phyloP scores from a whole-genome alignment of 257 asterid species.

The Scutellaria baicalensis region DNA sequence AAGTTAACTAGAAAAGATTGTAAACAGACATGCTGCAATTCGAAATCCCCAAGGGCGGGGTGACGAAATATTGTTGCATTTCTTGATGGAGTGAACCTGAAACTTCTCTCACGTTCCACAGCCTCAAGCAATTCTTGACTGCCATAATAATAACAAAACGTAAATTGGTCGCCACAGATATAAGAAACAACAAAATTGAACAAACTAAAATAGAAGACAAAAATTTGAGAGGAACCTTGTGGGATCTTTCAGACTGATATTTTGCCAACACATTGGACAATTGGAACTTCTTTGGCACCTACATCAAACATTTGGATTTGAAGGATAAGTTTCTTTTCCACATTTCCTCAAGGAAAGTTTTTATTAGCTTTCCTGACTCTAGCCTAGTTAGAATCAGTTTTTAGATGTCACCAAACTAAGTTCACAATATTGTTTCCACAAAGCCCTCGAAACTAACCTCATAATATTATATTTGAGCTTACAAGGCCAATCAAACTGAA shows the following conservation, averaged over 20 bases:
- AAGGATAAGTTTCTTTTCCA: constrained; percentile 7
- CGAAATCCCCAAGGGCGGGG: constrained; percentile 71
- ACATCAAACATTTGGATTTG: constrained; percentile 5
- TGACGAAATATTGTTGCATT: constrained; percentile 60
- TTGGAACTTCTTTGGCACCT: constrained; percentile 98
- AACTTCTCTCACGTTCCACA: constrained; percentile 64
- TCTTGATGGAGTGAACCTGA: constrained; percentile 60
- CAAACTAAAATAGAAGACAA: constrained; percentile 6
- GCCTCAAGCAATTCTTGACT: constrained; percentile 96
- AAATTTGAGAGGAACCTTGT: constrained; percentile 36
- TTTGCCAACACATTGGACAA: constrained; percentile 98
- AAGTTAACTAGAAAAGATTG: not conserved
- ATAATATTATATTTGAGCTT: not conserved
- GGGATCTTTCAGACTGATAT: constrained; percentile 79
- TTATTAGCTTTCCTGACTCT: not conserved
- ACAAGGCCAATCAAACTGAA: not conserved
- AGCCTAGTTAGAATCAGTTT: not conserved
- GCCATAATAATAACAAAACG: constrained; percentile 18
- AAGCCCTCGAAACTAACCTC: not conserved
- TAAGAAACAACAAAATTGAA: not conserved
- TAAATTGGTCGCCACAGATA: not conserved
- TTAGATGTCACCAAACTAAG: not conserved
- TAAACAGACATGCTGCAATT: constrained; percentile 65
- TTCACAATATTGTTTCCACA: not conserved
- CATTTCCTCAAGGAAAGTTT: not conserved